Percentiles rank a stretch among this genome's conserved stretches.
Conservation (phyloP, 768 basidiomycete species). For the Naganishia onofrii region DNA sequence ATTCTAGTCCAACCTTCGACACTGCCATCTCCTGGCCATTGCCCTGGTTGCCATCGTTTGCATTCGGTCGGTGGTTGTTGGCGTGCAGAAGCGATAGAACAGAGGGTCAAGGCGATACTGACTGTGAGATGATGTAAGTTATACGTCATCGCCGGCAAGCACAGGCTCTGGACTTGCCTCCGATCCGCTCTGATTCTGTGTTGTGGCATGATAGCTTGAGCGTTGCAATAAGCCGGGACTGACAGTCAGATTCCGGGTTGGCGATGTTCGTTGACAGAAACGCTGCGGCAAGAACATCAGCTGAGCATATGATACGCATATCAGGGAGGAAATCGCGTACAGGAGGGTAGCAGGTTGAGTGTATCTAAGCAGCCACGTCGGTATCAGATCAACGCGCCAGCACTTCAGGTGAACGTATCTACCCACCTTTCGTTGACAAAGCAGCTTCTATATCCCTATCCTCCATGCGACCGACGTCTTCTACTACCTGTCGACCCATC, state of each 20-base stretch:
- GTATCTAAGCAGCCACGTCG: background rate
- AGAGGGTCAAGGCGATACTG: slow-evolving; percentile 46
- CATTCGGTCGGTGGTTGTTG: slow-evolving; percentile 45
- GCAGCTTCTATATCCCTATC: background rate
- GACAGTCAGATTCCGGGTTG: background rate
- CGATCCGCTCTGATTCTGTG: slow-evolving; percentile 15
- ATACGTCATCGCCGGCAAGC: background rate
- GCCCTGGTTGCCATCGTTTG: slow-evolving; percentile 31
- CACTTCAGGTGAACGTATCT: background rate
- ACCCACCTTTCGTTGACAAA: background rate
- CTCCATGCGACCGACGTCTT: background rate
- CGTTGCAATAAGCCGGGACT: background rate
- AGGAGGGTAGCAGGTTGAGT: background rate
- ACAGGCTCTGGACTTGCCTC: background rate
- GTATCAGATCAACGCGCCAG: background rate
- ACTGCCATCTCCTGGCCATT: background rate
- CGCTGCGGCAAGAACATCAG: background rate
- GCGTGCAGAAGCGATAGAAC: slow-evolving; percentile 43
- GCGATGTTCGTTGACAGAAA: background rate
- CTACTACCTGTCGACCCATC: background rate
- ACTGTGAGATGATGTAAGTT: slow-evolving; percentile 31
- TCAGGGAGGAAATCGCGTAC: background rate
- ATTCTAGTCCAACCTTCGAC: slow-evolving; percentile 7
- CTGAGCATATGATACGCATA: background rate
- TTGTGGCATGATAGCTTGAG: slow-evolving; percentile 8